Evolutionary conservation across 192 early-diverging fungal genomes (phyloP), one percentile per base, ranked within the genome.

Genomic region (Linnemannia hyalina): DNA sequence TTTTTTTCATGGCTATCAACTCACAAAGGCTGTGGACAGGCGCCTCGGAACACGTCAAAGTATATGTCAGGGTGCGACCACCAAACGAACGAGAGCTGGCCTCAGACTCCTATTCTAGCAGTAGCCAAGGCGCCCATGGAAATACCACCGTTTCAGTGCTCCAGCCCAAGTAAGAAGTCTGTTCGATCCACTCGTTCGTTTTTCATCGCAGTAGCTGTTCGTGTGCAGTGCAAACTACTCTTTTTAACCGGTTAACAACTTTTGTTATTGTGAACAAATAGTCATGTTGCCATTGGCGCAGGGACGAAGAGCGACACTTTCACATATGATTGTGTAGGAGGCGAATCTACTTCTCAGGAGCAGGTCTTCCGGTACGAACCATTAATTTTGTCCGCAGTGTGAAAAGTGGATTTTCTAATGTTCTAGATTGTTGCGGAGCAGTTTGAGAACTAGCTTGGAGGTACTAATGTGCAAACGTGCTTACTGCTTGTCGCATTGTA

Each of bases 251-350:
- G n/a, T 35, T 32, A 4, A 13, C 3, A 49, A 32, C 18, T 52
- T 23, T 70, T 70, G n/a, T 54, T 40, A 22, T 49, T 52, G 70
- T 57, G 6, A 60, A 65, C 29, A 15, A 15, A 0, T 78, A 84
- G 82, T 63, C 83, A 77, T 70, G 74, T 85, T 42, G 26, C 90
- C 15, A 88, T 90, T 13, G 87, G 92, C 46, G 82, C 92, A 60
- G 90, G 90, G 40, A 88, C 89, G 79, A 90, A 90, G 74, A 87
- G 80, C 22, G 93, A 94, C n/a, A 92, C 87, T 46, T 94, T 94
- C 73, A 90, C 92, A 44, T 94, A 93, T 79, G 93, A 94, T 85
- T 91, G 90, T 77, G 92, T 93, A 38, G 93, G 93, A n/a, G 85
- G 87, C 23, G 89, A 91, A 71, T 76, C 81, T 71, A 92, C 89